These are phyloP conservation scores for Pochonia chlamydosporia DNA, from an alignment of 2,329 filamentous ascomycete species.

Conservation along the genomic window DNA sequence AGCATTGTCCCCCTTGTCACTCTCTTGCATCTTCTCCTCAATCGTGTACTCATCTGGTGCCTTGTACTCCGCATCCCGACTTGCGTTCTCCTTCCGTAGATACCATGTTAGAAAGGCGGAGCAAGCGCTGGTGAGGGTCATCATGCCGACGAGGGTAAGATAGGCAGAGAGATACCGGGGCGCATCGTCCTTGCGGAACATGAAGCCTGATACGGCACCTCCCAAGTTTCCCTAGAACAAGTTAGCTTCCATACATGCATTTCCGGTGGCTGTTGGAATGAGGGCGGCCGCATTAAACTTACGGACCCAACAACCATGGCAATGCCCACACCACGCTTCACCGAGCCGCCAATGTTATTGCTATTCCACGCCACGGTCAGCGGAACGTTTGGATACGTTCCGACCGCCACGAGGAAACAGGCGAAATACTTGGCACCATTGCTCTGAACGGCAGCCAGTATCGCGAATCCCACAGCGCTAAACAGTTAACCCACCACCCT, in stretches of 20 bases:
- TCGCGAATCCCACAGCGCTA: no score
- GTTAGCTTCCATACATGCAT: no score
- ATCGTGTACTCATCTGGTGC: neutral
- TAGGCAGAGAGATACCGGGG: slow-evolving; percentile 51
- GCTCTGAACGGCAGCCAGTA: no score
- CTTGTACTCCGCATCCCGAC: slow-evolving; percentile 6
- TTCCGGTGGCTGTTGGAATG: no score
- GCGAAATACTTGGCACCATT: no score
- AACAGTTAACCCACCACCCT: no score
- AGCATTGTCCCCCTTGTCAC: neutral
- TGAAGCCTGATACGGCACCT: slow-evolving; percentile 10
- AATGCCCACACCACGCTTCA: slow-evolving; percentile 43
- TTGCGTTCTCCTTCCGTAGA: no score
- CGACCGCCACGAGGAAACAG: neutral
- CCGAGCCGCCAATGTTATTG: slow-evolving; percentile 41
- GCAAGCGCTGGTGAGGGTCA: slow-evolving; percentile 19
- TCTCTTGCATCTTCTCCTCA: neutral
- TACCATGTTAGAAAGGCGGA: no score
- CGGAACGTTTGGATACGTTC: slow-evolving; percentile 33
- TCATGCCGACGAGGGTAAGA: slow-evolving; percentile 45
- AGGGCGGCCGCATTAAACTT: no score
- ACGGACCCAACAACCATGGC: slow-evolving; percentile 25
- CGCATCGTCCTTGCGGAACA: slow-evolving; percentile 24
- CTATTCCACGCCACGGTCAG: slow-evolving; percentile 44
- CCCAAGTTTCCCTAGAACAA: no score